phyloP scores from a whole-genome alignment of 768 basidiomycete genomes.

The Lyophyllum decastes region DNA sequence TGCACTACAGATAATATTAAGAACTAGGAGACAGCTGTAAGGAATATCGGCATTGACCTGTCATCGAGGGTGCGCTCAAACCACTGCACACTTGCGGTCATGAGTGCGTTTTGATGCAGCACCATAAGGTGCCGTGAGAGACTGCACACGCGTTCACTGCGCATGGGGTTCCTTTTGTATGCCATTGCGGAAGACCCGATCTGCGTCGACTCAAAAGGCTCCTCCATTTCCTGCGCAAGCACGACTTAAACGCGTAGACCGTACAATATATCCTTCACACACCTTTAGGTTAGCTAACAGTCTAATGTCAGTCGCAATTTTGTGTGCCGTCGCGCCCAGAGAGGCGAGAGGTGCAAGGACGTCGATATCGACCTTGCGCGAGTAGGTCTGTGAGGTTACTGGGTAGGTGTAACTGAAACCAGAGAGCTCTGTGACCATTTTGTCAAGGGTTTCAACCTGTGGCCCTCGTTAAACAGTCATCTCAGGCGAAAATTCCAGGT shows the following conservation, averaged over 20 bases:
- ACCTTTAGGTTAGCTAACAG: slow-evolving; percentile 93
- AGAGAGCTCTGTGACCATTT: slow-evolving; percentile 84
- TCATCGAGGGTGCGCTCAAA: slow-evolving; percentile 98
- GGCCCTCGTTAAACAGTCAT: background rate
- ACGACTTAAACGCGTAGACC: background rate
- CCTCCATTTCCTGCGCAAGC: slow-evolving; percentile 81
- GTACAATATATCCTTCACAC: background rate
- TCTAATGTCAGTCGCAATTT: slow-evolving; percentile 94
- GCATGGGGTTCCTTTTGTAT: slow-evolving; percentile 99
- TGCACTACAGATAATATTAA: slow-evolving; percentile 52
- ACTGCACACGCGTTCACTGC: slow-evolving; percentile 95
- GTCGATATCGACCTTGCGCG: slow-evolving; percentile 95
- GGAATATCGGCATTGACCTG: slow-evolving; percentile 47
- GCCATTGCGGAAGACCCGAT: slow-evolving; percentile 98
- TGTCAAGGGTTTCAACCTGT: slow-evolving; percentile 87
- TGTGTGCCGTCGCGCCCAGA: slow-evolving; percentile 93
- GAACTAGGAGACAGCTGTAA: background rate
- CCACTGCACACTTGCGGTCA: slow-evolving; percentile 96
- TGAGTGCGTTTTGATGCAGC: slow-evolving; percentile 93
- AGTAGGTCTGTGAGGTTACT: slow-evolving; percentile 98
- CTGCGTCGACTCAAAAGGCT: slow-evolving; percentile 98
- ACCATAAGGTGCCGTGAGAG: slow-evolving; percentile 95
- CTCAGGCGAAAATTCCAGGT: no score
- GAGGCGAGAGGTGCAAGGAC: slow-evolving; percentile 89
- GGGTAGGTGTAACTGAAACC: slow-evolving; percentile 96